Conservation (phyloP, 2,329 filamentous ascomycete species). For the Zarea fungicola region DNA sequence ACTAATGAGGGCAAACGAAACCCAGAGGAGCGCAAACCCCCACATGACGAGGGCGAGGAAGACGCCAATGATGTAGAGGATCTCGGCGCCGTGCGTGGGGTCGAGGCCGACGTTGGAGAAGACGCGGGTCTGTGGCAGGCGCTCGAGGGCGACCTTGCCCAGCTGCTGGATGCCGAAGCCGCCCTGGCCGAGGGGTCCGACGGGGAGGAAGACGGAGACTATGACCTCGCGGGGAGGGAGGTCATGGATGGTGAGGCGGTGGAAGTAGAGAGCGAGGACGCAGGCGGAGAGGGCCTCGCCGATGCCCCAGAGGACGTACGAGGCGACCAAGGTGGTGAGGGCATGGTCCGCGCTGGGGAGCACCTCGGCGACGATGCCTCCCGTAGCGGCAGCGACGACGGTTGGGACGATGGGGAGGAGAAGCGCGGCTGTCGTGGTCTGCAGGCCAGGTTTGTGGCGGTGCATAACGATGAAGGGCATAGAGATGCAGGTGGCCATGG, state of each 20-base stretch:
- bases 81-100: conserved; percentile 28
- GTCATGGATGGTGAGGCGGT: conserved; percentile 61
- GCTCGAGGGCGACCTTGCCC: conserved; percentile 40
- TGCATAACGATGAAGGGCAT: conserved; percentile 53
- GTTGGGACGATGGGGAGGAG: conserved; percentile 62
- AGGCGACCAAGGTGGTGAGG: conserved; percentile 56
- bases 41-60: conserved; percentile 38
- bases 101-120: conserved; percentile 39
- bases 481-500: conserved; percentile 48
- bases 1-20: conserved; percentile 38
- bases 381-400: conserved; percentile 60
- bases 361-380: conserved; percentile 57
- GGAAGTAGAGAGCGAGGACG: conserved; percentile 64
- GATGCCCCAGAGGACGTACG: conserved; percentile 65
- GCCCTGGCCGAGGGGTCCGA: conserved; percentile 63
- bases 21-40: conserved; percentile 40
- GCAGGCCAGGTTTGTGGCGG: conserved; percentile 41
- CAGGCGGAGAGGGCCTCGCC: conserved; percentile 54
- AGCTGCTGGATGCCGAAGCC: conserved; percentile 53
- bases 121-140: conserved; percentile 34
- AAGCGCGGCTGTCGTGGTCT: conserved; percentile 58
- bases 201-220: conserved; percentile 61
- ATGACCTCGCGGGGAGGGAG: conserved; percentile 62
- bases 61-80: conserved; percentile 55
- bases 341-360: conserved; percentile 51